Conservation (phyloP, 1,284 basidiomycete species). For the Rhodotorula glutinis region DNA sequence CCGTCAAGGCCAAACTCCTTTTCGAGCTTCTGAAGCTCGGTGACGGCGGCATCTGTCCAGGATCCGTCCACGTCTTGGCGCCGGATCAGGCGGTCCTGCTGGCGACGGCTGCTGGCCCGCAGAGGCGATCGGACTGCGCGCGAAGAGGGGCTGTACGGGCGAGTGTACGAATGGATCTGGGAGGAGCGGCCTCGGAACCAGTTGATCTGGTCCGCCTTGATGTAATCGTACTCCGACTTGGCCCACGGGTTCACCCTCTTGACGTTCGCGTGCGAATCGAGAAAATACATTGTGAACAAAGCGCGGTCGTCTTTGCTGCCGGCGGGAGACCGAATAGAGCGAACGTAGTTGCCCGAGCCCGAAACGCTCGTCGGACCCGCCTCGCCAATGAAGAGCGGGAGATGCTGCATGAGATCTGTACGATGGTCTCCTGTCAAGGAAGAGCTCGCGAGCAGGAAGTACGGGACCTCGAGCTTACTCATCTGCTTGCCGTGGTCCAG, state of each 20-base stretch:
- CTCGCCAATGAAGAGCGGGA: slow-evolving; percentile 81
- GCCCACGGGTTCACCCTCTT: slow-evolving; percentile 30
- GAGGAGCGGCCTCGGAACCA: slow-evolving; percentile 38
- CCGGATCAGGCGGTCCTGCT: not conserved
- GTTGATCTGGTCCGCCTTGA: slow-evolving; percentile 38
- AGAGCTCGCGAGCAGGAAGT: not conserved
- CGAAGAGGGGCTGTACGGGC: slow-evolving; percentile 25
- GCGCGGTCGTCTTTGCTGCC: slow-evolving; percentile 53
- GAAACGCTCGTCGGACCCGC: slow-evolving; percentile 75
- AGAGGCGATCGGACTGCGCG: not conserved
- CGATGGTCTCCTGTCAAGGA: not conserved
- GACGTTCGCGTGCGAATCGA: slow-evolving; percentile 68
- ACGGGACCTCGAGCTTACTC: not conserved
- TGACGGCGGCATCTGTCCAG: slow-evolving; percentile 2
- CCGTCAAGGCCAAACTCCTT: not conserved
- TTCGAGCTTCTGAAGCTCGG: slow-evolving; percentile 14
- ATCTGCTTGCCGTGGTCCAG: slow-evolving; percentile 53
- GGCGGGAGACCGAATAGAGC: slow-evolving; percentile 28
- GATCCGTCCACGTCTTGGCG: not conserved
- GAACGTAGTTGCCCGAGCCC: slow-evolving; percentile 74
- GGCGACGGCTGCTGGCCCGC: not conserved
- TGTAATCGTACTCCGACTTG: slow-evolving; percentile 27
- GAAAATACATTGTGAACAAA: slow-evolving; percentile 83
- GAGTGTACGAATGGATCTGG: slow-evolving; percentile 25
- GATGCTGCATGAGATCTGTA: slow-evolving; percentile 60